Conservation (phyloP, 2,329 filamentous ascomycete genomes). For the Blastomyces silverae region DNA sequence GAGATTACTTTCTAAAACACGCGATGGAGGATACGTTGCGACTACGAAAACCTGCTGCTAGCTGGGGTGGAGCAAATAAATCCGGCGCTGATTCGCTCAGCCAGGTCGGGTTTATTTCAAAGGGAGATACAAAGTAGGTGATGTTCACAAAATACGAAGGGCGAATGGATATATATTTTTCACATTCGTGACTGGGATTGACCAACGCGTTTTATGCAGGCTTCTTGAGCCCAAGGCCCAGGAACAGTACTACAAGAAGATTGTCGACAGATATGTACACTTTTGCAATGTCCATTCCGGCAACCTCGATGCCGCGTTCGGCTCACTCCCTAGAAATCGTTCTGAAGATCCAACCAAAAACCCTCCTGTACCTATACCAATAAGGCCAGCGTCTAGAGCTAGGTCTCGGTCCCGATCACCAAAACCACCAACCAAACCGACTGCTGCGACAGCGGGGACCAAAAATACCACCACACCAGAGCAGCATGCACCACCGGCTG, state of each 20-base stretch:
- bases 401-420: constrained; percentile 15
- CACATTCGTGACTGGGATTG: constrained; percentile 9
- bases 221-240: constrained; percentile 70
- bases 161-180: constrained; percentile 9
- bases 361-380: constrained; percentile 30
- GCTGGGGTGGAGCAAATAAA: constrained; percentile 65
- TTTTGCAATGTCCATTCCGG: constrained; percentile 74
- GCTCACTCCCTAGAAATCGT: constrained; percentile 49
- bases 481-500: constrained; percentile 40
- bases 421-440: constrained; percentile 18
- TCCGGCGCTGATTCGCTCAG: constrained; percentile 70
- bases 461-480: constrained; percentile 17
- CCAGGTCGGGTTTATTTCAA: constrained; percentile 76
- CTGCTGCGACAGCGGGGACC: neutral
- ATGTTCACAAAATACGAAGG: constrained; percentile 15
- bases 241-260: constrained; percentile 77
- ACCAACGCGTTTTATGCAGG: constrained; percentile 40
- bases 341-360: constrained; percentile 37
- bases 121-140: constrained; percentile 73
- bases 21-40: constrained; percentile 15
- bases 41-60: constrained; percentile 14
- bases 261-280: constrained; percentile 80
- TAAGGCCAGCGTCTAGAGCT: constrained; percentile 15
- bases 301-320: constrained; percentile 68
- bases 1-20: neutral